Percentiles rank a stretch among this genome's conserved stretches.
Evolutionary conservation across 495 filamentous ascomycete species (phyloP).

Genomic region (Podospora tetraspora): DNA sequence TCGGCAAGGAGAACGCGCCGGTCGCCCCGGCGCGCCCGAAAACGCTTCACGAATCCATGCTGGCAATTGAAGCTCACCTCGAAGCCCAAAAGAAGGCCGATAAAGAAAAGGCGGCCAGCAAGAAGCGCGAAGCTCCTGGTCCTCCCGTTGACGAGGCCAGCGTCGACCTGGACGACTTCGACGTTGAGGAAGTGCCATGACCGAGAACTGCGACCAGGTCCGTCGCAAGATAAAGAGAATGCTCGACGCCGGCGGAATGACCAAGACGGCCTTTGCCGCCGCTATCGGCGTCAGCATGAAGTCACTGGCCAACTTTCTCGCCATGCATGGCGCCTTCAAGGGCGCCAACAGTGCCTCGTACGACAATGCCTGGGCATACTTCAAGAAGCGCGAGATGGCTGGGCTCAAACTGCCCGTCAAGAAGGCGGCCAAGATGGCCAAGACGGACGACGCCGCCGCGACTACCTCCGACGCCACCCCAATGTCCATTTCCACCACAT

Average conservation of each 20-base stretch:
- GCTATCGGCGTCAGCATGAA: conserved; percentile 34
- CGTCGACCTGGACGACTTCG: conserved; percentile 18
- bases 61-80: neutral
- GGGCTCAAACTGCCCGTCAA: conserved; percentile 29
- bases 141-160: conserved; percentile 20
- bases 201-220: conserved; percentile 34
- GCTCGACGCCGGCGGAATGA: conserved; percentile 44
- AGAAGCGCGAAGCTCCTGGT: conserved; percentile 32
- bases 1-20: conserved; percentile 7
- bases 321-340: conserved; percentile 30
- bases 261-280: conserved; percentile 40
- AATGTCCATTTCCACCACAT: neutral
- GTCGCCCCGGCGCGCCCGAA: neutral
- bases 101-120: conserved; percentile 9
- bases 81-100: neutral
- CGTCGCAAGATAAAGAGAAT: conserved; percentile 41
- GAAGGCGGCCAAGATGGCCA: conserved; percentile 19
- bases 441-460: conserved; percentile 9
- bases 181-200: conserved; percentile 22
- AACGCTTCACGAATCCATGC: neutral
- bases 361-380: conserved; percentile 30
- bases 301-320: conserved; percentile 36
- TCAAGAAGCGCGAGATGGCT: conserved; percentile 31
- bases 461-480: conserved; percentile 2
- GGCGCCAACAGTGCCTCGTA: conserved; percentile 26